Percentiles rank a stretch among this genome's conserved stretches.
These are phyloP conservation scores for Ramaria sp. DNA, from an alignment of 768 basidiomycete genomes.

Conservation along the genomic window DNA sequence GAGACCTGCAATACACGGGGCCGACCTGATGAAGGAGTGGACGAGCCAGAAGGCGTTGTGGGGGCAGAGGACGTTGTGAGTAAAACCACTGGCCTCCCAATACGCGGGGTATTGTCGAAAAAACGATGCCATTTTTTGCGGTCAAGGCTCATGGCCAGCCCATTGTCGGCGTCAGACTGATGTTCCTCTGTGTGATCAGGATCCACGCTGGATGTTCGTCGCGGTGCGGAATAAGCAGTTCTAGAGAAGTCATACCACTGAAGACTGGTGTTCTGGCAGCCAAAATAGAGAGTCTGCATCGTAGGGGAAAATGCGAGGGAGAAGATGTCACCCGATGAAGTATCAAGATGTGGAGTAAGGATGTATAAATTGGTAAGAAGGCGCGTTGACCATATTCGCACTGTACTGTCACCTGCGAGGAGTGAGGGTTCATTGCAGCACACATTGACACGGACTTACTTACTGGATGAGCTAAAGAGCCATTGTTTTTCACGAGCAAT, in stretches of 20 bases:
- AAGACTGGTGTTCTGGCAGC: constrained; percentile 87
- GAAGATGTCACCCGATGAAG: constrained; percentile 79
- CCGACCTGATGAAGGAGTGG: not conserved
- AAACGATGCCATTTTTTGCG: constrained; percentile 58
- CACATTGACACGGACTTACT: constrained; percentile 12
- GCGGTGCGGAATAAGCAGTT: constrained; percentile 12
- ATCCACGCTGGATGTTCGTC: not conserved
- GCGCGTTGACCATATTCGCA: constrained; percentile 78
- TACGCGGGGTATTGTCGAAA: constrained; percentile 31
- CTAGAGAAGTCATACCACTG: constrained; percentile 70
- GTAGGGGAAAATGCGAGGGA: constrained; percentile 68
- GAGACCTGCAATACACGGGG: constrained; percentile 41
- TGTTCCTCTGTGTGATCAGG: not conserved
- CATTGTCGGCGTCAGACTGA: not conserved
- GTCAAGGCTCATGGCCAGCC: constrained; percentile 4
- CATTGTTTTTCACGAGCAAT: constrained; percentile 67
- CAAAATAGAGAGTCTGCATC: constrained; percentile 67
- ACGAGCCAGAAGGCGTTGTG: not conserved
- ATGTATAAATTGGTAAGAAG: constrained; percentile 58
- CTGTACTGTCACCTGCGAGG: constrained; percentile 69
- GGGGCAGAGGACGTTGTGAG: not conserved
- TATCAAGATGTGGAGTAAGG: constrained; percentile 68
- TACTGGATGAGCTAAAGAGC: constrained; percentile 87
- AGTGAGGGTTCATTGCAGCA: not conserved
- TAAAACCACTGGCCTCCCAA: constrained; percentile 1